These are phyloP conservation scores for Handroanthus guayacan DNA, from an alignment of 257 asterid genomes.

Conservation along the genomic window DNA sequence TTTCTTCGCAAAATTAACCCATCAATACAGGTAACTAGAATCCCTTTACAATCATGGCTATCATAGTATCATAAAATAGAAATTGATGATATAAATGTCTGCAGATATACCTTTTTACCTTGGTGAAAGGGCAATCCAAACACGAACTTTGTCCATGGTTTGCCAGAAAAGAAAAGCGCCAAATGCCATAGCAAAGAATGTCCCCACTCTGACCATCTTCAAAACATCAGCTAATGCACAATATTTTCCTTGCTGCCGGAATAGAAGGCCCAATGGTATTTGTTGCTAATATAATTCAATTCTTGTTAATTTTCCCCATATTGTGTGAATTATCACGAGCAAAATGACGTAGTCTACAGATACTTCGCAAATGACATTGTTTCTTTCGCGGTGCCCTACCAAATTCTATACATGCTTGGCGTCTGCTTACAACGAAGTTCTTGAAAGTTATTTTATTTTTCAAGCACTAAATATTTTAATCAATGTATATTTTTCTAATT, in stretches of 20 bases:
- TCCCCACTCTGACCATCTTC: conserved; percentile 77
- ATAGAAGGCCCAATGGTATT: neutral
- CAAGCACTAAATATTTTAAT: no score
- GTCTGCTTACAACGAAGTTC: no score
- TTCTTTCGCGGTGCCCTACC: no score
- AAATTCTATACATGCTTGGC: neutral
- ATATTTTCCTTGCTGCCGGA: neutral
- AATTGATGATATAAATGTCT: no score
- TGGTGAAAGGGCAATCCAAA: conserved; percentile 91
- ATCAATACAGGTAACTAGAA: neutral
- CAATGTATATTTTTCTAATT: no score
- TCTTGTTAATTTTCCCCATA: conserved; percentile 14
- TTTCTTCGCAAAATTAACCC: neutral
- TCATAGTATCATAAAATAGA: neutral
- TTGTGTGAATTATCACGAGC: neutral
- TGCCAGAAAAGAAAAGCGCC: conserved; percentile 91
- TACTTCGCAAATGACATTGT: conserved; percentile 21
- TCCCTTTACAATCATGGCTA: neutral
- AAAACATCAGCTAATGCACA: conserved; percentile 28
- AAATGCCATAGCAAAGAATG: conserved; percentile 74
- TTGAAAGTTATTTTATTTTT: no score
- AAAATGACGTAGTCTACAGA: neutral
- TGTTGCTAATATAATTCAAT: conserved; percentile 10
- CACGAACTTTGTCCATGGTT: conserved; percentile 88
- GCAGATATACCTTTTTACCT: conserved; percentile 67